Evolutionary conservation across 2,329 filamentous ascomycete genomes (phyloP), one percentile per base, ranked within the genome.

Genomic region (Pseudodiploospora longispora): DNA sequence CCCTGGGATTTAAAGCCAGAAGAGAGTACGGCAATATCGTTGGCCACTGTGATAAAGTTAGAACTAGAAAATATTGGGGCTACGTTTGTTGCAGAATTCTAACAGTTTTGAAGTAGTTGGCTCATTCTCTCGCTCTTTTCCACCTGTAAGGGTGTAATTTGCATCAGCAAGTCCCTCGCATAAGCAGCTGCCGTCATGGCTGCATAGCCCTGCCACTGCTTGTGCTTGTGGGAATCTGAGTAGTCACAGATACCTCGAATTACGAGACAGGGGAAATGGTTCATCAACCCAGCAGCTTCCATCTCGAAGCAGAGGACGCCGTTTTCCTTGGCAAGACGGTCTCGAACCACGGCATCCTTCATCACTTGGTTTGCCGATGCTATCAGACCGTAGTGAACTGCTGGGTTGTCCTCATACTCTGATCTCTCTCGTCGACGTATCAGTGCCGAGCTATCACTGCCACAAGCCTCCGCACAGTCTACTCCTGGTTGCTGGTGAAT

Each of bases 181-280:
- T 47, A 57, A 6, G 56, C 59, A 0, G 62, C 62, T 0, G 64
- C 62, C 0, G 55, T 53, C 1, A 51, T 51, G 1, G 65, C 61
- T 0, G 65, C 64, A 48, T 64, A 66, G 0, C 30, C 30, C 12
- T 64, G 58, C 64, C 63, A 67, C 5, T 12, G 12, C 1, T 66
- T 57, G 30, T 58, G 60, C 47, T 67, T 67, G 43, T 67, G 62
- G 0, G 52, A 58, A 43, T 68, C 63, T 6, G 61, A 56, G 42
- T 64, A 67, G 37, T 64, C 58, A 32, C 57, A 66, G 3, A 67
- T 61, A 1, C 63, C 63, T 9, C 59, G 55, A 28, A 68, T 61
- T 0, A 60, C 52, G 1, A 66, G 38, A 36, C 58, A 64, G 0
- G 59, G 57, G 4, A 62, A 49, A 3, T 49, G 42, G n/a, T 44